Evolutionary conservation across 495 filamentous ascomycete species (phyloP).

Genomic region (Clavariopsis aquatica): DNA sequence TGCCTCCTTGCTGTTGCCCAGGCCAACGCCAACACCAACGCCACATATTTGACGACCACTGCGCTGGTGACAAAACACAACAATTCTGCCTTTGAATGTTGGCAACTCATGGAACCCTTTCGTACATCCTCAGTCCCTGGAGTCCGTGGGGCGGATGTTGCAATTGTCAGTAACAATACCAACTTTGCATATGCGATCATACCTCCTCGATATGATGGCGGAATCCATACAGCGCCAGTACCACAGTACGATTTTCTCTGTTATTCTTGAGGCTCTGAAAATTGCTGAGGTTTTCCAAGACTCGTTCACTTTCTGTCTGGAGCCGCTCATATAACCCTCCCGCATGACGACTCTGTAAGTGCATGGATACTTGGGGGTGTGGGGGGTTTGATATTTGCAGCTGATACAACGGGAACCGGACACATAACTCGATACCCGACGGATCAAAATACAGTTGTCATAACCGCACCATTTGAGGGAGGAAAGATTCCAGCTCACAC

Average conservation of each 20-base stretch:
- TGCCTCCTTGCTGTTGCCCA: background rate
- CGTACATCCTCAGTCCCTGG: constrained; percentile 20
- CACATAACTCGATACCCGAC: constrained; percentile 27
- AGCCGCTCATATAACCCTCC: constrained; percentile 21
- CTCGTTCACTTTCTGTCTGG: constrained; percentile 30
- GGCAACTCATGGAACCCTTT: constrained; percentile 25
- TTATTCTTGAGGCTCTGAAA: background rate
- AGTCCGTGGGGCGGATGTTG: constrained; percentile 15
- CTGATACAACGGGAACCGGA: constrained; percentile 25
- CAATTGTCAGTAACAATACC: constrained; percentile 22
- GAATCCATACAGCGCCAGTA: constrained; percentile 24
- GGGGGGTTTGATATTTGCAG: constrained; percentile 23
- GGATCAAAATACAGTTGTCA: constrained; percentile 19
- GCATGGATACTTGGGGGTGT: constrained; percentile 23
- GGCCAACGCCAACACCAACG: constrained; percentile 1
- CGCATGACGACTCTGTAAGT: constrained; percentile 3
- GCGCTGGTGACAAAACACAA: constrained; percentile 29
- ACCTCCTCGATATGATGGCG: constrained; percentile 27
- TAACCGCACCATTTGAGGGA: constrained; percentile 29
- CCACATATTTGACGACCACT: constrained; percentile 21
- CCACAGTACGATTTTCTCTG: constrained; percentile 21
- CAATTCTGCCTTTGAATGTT: constrained; percentile 31
- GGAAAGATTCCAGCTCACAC: constrained; percentile 23
- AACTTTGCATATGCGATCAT: constrained; percentile 25
- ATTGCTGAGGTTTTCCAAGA: background rate